These are phyloP conservation scores for Medicago ruthenica DNA, from an alignment of 306 rosid species.

Conservation along the genomic window DNA sequence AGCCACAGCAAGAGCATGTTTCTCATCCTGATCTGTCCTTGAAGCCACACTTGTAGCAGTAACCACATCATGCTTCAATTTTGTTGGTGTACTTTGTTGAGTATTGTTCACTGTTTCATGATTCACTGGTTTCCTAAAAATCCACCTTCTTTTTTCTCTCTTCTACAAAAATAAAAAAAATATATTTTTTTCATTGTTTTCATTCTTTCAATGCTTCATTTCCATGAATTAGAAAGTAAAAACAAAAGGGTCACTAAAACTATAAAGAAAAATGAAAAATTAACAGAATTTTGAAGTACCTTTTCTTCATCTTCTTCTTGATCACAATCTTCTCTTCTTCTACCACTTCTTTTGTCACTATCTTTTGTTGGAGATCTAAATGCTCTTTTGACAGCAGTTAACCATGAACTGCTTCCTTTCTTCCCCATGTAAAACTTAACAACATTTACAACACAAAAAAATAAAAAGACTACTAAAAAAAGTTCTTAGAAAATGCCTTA, in stretches of 20 bases:
- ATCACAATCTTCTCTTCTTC: conserved; percentile 51
- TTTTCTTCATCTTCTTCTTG: conserved; percentile 83
- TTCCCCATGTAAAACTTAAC: conserved; percentile 84
- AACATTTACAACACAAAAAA: conserved; percentile 52
- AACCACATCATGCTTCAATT: conserved; percentile 42
- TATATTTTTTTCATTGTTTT: not conserved
- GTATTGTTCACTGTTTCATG: conserved; percentile 54
- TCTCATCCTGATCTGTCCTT: conserved; percentile 57
- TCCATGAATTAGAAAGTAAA: conserved; percentile 2
- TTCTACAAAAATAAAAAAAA: conserved; percentile 53
- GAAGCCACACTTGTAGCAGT: conserved; percentile 24
- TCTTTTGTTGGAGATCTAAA: conserved; percentile 99
- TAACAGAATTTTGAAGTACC: conserved; percentile 44
- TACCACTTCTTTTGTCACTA: conserved; percentile 43
- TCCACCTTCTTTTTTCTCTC: conserved; percentile 90
- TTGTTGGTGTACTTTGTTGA: conserved; percentile 45
- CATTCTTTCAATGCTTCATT: not conserved
- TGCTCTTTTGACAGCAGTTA: conserved; percentile 97
- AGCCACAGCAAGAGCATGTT: conserved; percentile 74
- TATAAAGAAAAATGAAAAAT: not conserved
- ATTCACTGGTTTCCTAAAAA: conserved; percentile 70
- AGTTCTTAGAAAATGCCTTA: conserved; percentile 44
- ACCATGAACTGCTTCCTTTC: conserved; percentile 88
- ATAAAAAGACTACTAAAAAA: not conserved
- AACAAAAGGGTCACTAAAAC: not conserved